These are phyloP conservation scores for Alternaria postmessia DNA, from an alignment of 2,329 filamentous ascomycete species.

Conservation along the genomic window DNA sequence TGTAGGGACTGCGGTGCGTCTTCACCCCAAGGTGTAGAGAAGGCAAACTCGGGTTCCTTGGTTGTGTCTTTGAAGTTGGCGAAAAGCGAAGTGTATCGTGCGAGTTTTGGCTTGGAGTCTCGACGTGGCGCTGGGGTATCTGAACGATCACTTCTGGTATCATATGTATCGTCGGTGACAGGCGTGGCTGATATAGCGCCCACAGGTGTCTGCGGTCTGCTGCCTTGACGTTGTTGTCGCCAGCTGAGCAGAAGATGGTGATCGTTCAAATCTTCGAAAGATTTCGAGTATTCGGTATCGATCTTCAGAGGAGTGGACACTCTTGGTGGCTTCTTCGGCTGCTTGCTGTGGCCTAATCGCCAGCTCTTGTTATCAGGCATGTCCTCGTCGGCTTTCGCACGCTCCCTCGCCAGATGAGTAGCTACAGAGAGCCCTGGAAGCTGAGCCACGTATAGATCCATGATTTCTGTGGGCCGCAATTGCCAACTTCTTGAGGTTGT, in stretches of 20 bases:
- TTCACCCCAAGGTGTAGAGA: conserved; percentile 41
- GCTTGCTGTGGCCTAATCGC: conserved; percentile 32
- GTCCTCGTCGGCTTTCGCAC: conserved; percentile 5
- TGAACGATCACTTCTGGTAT: conserved; percentile 41
- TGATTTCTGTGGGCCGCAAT: neutral
- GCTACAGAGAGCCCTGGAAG: conserved; percentile 12
- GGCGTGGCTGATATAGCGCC: conserved; percentile 19
- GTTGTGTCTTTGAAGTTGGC: conserved; percentile 28
- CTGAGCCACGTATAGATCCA: conserved; percentile 16
- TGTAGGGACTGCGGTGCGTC: conserved; percentile 20
- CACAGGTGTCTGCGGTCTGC: conserved; percentile 33
- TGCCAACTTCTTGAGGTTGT: conserved; percentile 2
- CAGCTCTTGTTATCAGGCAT: conserved; percentile 37
- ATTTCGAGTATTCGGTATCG: conserved; percentile 9
- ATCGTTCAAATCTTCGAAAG: conserved; percentile 23
- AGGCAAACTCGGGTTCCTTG: conserved; percentile 36
- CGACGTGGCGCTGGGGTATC: conserved; percentile 40
- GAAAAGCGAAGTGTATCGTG: conserved; percentile 51
- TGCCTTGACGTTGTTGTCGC: conserved; percentile 34
- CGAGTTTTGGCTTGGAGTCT: conserved; percentile 51
- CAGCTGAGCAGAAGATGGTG: conserved; percentile 30
- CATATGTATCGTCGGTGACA: conserved; percentile 36
- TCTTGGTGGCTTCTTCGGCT: conserved; percentile 29
- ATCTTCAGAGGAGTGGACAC: conserved; percentile 16
- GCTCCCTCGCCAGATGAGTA: conserved; percentile 8